Evolutionary conservation across 495 filamentous ascomycete species (phyloP).

Genomic region (Aspergillus conjunctus): DNA sequence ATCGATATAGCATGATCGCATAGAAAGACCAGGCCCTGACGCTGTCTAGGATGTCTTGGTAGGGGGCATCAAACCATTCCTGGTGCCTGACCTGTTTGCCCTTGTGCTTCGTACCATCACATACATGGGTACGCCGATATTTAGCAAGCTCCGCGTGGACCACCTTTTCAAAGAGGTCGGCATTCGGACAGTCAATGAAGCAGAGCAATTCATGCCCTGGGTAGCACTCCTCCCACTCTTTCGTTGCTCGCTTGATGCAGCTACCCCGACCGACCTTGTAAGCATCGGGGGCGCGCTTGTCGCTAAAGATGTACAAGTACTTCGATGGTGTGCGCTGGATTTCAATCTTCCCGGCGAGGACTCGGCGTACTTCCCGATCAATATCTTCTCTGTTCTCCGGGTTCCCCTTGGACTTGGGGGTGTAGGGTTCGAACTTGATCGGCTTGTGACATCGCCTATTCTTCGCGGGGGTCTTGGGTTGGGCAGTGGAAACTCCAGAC

Average conservation of each 20-base stretch:
- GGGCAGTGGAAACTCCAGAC: background rate
- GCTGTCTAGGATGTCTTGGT: background rate
- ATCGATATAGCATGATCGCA: background rate
- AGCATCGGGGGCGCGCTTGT: background rate
- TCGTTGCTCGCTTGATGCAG: background rate
- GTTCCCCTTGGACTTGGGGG: background rate
- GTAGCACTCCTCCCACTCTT: background rate
- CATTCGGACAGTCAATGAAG: background rate
- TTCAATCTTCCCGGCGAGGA: background rate
- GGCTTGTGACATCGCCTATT: background rate
- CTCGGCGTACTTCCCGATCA: background rate
- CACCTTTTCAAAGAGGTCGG: background rate
- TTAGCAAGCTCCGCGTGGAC: background rate
- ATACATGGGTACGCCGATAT: background rate
- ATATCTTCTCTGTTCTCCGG: background rate
- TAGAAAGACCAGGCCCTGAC: background rate
- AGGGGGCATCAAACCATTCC: background rate
- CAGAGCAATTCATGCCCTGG: background rate
- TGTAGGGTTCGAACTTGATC: background rate
- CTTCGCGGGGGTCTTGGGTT: background rate
- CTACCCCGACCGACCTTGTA: background rate
- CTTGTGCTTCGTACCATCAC: background rate
- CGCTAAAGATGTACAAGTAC: background rate
- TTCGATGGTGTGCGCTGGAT: background rate
- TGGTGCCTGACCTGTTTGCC: background rate